These are phyloP conservation scores for Pseudogymnoascus sp. DNA, from an alignment of 2,329 filamentous ascomycete genomes.

Conservation along the genomic window DNA sequence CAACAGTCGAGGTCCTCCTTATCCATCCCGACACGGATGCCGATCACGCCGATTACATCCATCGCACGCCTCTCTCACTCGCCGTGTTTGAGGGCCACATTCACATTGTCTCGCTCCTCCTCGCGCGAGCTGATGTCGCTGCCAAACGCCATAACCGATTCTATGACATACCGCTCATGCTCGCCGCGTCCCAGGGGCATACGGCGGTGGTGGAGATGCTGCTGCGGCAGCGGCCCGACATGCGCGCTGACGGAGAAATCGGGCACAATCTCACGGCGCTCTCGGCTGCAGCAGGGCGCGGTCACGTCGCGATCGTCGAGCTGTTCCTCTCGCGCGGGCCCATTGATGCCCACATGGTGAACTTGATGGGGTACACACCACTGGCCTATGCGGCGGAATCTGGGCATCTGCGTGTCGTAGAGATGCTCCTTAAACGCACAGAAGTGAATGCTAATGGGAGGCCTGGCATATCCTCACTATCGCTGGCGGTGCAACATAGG, in stretches of 20 bases:
- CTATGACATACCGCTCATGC: background rate
- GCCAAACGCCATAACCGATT: background rate
- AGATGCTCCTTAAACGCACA: background rate
- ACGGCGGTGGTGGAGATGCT: background rate
- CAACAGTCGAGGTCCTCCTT: background rate
- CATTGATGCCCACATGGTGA: background rate
- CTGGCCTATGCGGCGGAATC: background rate
- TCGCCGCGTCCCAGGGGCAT: background rate
- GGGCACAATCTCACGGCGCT: background rate
- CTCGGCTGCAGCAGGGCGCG: background rate
- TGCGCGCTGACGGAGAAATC: background rate
- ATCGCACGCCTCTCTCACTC: background rate
- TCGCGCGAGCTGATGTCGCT: background rate
- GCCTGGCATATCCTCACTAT: background rate
- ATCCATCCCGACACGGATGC: background rate
- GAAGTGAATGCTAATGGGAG: background rate
- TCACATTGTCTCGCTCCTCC: background rate
- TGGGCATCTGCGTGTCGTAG: background rate
- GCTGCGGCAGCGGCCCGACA: background rate
- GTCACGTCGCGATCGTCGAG: background rate
- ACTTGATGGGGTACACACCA: background rate
- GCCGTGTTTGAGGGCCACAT: background rate
- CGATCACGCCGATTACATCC: background rate
- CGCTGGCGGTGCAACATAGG: background rate
- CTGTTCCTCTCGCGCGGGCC: background rate